A percentile compares a stretch with the other conserved stretches of the same genome.
These are phyloP conservation scores for Cladosporium velox DNA, from an alignment of 2,329 filamentous ascomycete genomes.

Conservation along the genomic window DNA sequence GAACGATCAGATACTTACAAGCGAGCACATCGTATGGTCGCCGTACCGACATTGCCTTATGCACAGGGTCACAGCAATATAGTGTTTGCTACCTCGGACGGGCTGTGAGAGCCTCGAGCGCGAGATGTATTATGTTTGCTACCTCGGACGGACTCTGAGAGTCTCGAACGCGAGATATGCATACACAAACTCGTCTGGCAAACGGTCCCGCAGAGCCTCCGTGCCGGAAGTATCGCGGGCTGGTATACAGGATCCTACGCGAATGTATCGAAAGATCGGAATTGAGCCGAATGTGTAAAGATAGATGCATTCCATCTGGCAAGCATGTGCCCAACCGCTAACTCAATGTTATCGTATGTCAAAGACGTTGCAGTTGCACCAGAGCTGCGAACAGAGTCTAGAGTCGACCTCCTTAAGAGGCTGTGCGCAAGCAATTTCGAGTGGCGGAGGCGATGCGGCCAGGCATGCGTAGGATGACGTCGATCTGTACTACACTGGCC, in stretches of 20 bases:
- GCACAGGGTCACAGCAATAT: neutral
- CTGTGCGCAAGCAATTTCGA: neutral
- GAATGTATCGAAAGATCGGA: neutral
- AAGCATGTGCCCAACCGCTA: neutral
- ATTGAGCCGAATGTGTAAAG: neutral
- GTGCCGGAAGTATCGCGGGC: neutral
- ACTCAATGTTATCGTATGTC: neutral
- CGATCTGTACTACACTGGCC: neutral
- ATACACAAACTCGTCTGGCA: neutral
- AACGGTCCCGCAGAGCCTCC: neutral
- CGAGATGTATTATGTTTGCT: neutral
- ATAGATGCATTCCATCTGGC: neutral
- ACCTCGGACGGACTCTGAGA: neutral
- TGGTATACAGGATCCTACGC: neutral
- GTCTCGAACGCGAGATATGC: constrained; percentile 2
- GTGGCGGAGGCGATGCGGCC: neutral
- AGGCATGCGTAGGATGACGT: neutral
- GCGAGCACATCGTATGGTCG: neutral
- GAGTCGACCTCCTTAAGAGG: neutral
- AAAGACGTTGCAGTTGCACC: neutral
- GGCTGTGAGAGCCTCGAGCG: neutral
- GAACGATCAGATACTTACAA: neutral
- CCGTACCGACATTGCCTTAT: neutral
- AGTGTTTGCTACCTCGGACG: neutral
- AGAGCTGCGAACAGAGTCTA: neutral